Percentiles rank a stretch among this genome's conserved stretches.
These are phyloP conservation scores for Gloeophyllum trabeum DNA, from an alignment of 768 basidiomycete species.

Conservation along the genomic window DNA sequence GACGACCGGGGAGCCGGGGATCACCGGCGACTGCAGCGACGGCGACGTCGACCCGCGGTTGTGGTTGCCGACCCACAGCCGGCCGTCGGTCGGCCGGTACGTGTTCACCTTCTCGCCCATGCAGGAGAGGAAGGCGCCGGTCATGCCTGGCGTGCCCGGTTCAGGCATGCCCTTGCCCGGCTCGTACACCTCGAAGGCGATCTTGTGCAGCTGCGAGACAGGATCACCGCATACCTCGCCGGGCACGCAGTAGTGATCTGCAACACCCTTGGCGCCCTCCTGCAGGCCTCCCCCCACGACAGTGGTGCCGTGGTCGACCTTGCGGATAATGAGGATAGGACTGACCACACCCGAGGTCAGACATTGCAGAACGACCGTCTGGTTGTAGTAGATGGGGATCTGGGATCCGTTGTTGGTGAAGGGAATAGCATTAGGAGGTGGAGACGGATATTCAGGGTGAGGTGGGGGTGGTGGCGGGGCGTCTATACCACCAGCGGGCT, in stretches of 20 bases:
- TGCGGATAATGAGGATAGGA: slow-evolving; percentile 87
- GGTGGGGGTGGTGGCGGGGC: slow-evolving; percentile 72
- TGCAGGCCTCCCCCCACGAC: slow-evolving; percentile 87
- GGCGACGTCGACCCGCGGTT: slow-evolving; percentile 20
- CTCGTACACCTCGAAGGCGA: slow-evolving; percentile 88
- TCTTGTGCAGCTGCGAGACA: slow-evolving; percentile 92
- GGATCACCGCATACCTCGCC: slow-evolving; percentile 91
- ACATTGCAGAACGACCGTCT: slow-evolving; percentile 91
- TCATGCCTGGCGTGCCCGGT: slow-evolving; percentile 64
- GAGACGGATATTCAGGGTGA: slow-evolving; percentile 83
- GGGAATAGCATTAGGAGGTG: slow-evolving; percentile 83
- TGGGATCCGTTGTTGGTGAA: slow-evolving; percentile 77
- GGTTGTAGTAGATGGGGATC: slow-evolving; percentile 93
- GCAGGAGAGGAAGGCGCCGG: slow-evolving; percentile 80
- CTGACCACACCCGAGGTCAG: slow-evolving; percentile 89
- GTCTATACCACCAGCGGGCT: slow-evolving; percentile 68
- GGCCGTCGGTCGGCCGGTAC: slow-evolving; percentile 73
- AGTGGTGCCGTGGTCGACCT: slow-evolving; percentile 83
- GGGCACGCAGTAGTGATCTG: slow-evolving; percentile 70
- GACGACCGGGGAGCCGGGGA: slow-evolving; percentile 62
- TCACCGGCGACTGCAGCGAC: slow-evolving; percentile 37
- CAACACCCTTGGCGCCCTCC: slow-evolving; percentile 77
- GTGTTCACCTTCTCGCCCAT: slow-evolving; percentile 93
- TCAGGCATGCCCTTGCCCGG: slow-evolving; percentile 57
- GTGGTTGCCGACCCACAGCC: slow-evolving; percentile 49